These are phyloP conservation scores for Pleurozium schreberi DNA, from an alignment of 225 moss, liverwort and hornwort genomes.

Conservation along the genomic window DNA sequence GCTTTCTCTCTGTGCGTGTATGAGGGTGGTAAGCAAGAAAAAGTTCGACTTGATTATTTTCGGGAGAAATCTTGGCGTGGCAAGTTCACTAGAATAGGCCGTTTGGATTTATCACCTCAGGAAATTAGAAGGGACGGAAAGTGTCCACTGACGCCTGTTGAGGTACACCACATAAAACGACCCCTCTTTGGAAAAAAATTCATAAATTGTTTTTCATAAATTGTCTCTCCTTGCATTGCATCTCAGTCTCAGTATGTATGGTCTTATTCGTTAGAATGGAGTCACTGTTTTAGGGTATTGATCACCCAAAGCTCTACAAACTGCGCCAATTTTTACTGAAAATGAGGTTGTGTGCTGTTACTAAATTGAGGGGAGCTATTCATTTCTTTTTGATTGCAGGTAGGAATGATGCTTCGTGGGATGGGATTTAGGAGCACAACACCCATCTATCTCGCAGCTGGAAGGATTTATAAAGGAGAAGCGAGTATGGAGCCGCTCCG, in stretches of 20 bases:
- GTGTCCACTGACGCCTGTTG: constrained; percentile 90
- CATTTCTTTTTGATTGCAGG: constrained; percentile 16
- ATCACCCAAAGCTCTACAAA: not conserved
- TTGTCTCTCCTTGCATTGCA: too few relatives aligned
- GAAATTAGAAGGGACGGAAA: constrained; percentile 73
- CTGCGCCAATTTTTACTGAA: not conserved
- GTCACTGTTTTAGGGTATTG: not conserved
- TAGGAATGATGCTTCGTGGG: constrained; percentile 95
- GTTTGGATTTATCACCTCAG: constrained; percentile 38
- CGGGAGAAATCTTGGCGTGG: constrained; percentile 88
- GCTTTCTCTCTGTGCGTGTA: constrained; percentile 89
- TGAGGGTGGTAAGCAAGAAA: constrained; percentile 62
- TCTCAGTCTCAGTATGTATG: not conserved
- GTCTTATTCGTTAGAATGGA: not conserved
- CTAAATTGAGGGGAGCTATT: not conserved
- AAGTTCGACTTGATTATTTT: constrained; percentile 58
- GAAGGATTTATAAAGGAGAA: constrained; percentile 64
- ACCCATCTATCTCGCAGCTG: constrained; percentile 81
- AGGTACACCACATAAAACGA: constrained; percentile 14
- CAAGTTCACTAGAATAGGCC: constrained; percentile 68
- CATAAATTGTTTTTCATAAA: too few relatives aligned
- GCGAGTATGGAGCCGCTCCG: constrained; percentile 65
- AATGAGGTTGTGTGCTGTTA: not conserved
- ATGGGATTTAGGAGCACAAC: constrained; percentile 82
- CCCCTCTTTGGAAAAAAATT: too few relatives aligned